These are phyloP conservation scores for Euphorbia corollata DNA, from an alignment of 441 rosid species.

Conservation along the genomic window DNA sequence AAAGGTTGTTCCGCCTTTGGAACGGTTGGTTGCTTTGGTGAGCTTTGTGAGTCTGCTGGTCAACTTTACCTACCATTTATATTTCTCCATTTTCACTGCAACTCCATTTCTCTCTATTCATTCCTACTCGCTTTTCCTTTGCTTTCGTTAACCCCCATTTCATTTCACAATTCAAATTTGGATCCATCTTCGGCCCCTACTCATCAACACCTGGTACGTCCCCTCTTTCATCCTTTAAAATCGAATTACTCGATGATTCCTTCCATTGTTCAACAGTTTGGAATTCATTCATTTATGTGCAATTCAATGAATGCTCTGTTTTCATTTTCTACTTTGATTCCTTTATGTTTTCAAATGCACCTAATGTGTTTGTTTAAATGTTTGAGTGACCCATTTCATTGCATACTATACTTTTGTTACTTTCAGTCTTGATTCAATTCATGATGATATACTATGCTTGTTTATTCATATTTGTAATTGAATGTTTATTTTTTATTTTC, in stretches of 20 bases:
- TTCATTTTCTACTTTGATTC: not conserved
- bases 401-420: too few species aligned
- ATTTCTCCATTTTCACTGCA: not conserved
- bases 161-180: too few species aligned
- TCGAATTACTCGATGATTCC: not conserved
- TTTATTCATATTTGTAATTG: too few species aligned
- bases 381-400: not conserved
- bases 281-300: not conserved
- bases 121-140: not conserved
- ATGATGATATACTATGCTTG: too few species aligned
- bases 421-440: too few species aligned
- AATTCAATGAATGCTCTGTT: not conserved
- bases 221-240: too few species aligned
- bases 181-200: too few species aligned
- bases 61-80: slow-evolving; percentile 12
- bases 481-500: too few species aligned
- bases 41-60: slow-evolving; percentile 30
- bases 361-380: not conserved
- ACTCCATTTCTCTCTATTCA: too few species aligned
- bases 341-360: not conserved
- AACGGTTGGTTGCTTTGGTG: slow-evolving; percentile 40
- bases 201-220: not conserved
- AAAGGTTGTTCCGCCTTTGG: slow-evolving; percentile 39
- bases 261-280: not conserved
- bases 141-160: too few species aligned